These are phyloP conservation scores for Calycina herbarum DNA, from an alignment of 2,329 filamentous ascomycete genomes.

Conservation along the genomic window DNA sequence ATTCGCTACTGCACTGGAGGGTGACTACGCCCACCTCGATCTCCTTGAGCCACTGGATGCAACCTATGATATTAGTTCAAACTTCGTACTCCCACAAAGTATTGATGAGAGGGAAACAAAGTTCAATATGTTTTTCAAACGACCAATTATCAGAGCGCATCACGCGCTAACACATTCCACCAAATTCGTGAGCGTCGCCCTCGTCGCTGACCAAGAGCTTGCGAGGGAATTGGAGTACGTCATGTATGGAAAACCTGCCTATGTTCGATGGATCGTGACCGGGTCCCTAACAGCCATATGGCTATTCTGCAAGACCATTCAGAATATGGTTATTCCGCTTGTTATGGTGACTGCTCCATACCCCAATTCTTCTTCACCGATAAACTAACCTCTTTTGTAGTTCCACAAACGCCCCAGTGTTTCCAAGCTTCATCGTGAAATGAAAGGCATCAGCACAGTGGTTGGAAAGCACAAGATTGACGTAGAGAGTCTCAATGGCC, in stretches of 20 bases:
- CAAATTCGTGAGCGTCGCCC: constrained; percentile 46
- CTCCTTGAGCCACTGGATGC: constrained; percentile 10
- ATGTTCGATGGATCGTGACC: constrained; percentile 38
- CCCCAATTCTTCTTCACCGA: not conserved
- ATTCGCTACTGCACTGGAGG: constrained; percentile 14
- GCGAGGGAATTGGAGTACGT: constrained; percentile 45
- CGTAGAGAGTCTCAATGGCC: constrained; percentile 46
- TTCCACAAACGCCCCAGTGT: constrained; percentile 6
- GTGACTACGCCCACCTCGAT: constrained; percentile 3
- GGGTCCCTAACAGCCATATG: constrained; percentile 31
- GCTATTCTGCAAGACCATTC: constrained; percentile 5
- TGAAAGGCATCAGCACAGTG: constrained; percentile 11
- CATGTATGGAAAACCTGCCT: not conserved
- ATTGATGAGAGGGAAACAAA: constrained; percentile 1
- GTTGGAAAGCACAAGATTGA: constrained; percentile 37
- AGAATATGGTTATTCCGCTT: constrained; percentile 5
- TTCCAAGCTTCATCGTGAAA: constrained; percentile 6
- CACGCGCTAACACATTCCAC: constrained; percentile 11
- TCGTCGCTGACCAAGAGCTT: constrained; percentile 46
- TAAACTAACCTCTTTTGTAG: not conserved
- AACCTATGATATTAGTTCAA: constrained; percentile 12
- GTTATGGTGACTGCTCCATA: not conserved
- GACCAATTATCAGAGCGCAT: not conserved
- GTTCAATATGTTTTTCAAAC: constrained; percentile 5
- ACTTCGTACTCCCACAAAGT: not conserved